Base-by-base conservation (phyloP, 2,329 filamentous ascomycete species). In the Aspergillus sp. region DNA sequence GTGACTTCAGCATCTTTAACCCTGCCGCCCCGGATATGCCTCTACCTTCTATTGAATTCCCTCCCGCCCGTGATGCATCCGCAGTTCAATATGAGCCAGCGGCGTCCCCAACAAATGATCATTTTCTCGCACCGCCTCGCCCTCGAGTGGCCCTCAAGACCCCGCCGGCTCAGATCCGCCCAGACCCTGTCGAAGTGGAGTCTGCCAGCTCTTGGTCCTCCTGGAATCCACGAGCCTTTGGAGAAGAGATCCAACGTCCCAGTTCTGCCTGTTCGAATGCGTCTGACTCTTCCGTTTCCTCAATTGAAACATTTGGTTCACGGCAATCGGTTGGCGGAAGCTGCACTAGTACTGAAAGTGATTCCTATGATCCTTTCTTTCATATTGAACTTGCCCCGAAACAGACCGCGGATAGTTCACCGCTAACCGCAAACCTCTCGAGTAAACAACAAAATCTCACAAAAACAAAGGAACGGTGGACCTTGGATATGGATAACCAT, bases 401-500 rank as follows among this genome's bases (percentile, higher is more conserved):
- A 65, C 62, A 71, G 46, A 64, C 73, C 33, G 61, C 69, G n/a
- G 75, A 78, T 47, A 73, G 75, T 17, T 73, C 75, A 5, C 71
- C 72, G 33, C 64, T 72, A 45, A 70, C 69, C 8, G 65, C 64
- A 54, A 72, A 67, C 20, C 66, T 64, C 22, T 62, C 66, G 33
- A 64, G 60, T 11, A 62, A 68, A 53, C 60, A 71, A n/a, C 63
- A 68, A 13, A 59, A 59, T 22, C 46, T 59, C 47, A 65, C 65
- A 52, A 70, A 61, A 53, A 64, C 64, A 49, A 70, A 61, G 62
- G 63, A 68, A 66, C 67, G 69, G 41, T 88, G 85, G 81, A 86
- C 82, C 5, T 74, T 81, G 44, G 84, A 86, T 51, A 87, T 87
- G 84, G 86, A 88, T 67, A 80, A 83, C 56, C 86, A 88, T 66